Evolutionary conservation across 2,329 filamentous ascomycete genomes (phyloP).

Genomic region (Phialocephala sp.): DNA sequence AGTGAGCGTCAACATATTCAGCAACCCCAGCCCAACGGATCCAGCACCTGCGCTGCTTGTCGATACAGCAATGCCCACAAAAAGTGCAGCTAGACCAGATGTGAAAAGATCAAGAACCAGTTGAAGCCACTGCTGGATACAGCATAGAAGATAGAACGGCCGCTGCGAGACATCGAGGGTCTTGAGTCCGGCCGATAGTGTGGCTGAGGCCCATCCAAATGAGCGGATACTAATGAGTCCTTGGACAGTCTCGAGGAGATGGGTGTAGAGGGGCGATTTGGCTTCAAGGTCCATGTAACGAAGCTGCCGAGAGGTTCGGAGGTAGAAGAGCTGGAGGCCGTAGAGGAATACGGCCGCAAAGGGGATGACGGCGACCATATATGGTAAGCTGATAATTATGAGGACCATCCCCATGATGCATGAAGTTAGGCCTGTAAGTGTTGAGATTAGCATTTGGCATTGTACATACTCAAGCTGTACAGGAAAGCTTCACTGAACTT

Average conservation of each 20-base stretch:
- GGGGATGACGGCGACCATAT: background rate
- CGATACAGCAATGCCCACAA: conserved; percentile 38
- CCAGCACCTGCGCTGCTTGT: conserved; percentile 12
- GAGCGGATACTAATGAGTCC: conserved; percentile 50
- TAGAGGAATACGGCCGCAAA: background rate
- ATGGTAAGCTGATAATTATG: background rate
- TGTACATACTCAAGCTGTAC: too few relatives aligned
- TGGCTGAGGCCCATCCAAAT: conserved; percentile 48
- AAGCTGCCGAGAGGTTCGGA: background rate
- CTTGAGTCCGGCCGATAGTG: conserved; percentile 48
- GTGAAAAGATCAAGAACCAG: conserved; percentile 44
- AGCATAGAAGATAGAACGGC: conserved; percentile 61
- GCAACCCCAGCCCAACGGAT: conserved; percentile 39
- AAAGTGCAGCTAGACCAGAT: conserved; percentile 39
- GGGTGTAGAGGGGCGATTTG: conserved; percentile 50
- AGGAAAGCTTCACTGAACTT: too few relatives aligned
- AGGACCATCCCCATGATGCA: background rate
- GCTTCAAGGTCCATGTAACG: conserved; percentile 49
- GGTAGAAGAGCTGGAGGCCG: background rate
- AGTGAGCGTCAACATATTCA: conserved; percentile 48
- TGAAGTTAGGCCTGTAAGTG: background rate
- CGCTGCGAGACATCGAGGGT: conserved; percentile 59
- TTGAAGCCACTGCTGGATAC: conserved; percentile 61
- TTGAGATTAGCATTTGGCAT: too few relatives aligned
- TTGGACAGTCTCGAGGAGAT: conserved; percentile 52